Evolutionary conservation across 257 asterid species (phyloP).

Genomic region (Ballota nigra): DNA sequence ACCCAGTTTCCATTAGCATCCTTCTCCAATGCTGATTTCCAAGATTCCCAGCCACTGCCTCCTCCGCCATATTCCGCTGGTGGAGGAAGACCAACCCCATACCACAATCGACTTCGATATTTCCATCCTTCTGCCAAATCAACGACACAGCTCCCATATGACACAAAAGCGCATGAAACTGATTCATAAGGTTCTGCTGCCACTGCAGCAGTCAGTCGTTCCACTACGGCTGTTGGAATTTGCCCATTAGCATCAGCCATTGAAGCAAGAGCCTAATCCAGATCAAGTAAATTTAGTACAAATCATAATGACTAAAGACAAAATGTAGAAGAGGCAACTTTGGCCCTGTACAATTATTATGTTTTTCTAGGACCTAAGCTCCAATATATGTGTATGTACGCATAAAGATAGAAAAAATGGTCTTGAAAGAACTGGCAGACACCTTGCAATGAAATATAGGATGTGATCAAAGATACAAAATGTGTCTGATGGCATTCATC

Average conservation of each 20-base stretch:
- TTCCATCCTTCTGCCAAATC: constrained; percentile 98
- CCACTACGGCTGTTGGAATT: constrained; percentile 81
- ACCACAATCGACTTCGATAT: constrained; percentile 94
- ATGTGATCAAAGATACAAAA: background rate
- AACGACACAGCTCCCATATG: constrained; percentile 83
- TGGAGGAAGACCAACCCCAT: constrained; percentile 75
- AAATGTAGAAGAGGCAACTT: constrained; percentile 20
- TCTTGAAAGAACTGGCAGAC: constrained; percentile 3
- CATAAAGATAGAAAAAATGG: constrained; percentile 2
- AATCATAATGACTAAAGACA: constrained; percentile 5
- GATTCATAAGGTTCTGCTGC: constrained; percentile 97
- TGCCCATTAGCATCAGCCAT: constrained; percentile 93
- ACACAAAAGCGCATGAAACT: constrained; percentile 88
- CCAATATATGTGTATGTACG: background rate
- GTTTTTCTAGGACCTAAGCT: constrained; percentile 20
- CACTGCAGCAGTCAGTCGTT: constrained; percentile 89
- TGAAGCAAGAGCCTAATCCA: constrained; percentile 74
- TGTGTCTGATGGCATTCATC: constrained; percentile 5
- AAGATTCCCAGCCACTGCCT: constrained; percentile 97
- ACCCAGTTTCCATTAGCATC: constrained; percentile 86
- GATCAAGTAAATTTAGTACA: constrained; percentile 25
- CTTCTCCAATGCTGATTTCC: constrained; percentile 85
- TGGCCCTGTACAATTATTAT: background rate
- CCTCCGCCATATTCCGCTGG: constrained; percentile 74
- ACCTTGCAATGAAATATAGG: constrained; percentile 1